phyloP scores from a whole-genome alignment of 441 rosid genomes.

The Adansonia madagascariensis region DNA sequence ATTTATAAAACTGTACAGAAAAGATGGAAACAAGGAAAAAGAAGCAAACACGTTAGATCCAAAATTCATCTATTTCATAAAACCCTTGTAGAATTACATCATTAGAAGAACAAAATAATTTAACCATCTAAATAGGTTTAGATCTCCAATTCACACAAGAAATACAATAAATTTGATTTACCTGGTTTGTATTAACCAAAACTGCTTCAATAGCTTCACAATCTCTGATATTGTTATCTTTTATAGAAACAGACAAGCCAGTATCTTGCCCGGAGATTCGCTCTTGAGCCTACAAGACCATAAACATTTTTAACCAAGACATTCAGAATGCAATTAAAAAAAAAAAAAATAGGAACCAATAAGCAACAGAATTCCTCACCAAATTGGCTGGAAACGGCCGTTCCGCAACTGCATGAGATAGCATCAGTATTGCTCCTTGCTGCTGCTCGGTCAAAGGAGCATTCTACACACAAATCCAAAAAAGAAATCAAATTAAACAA shows the following conservation, averaged over 20 bases:
- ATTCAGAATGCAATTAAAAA: conserved; percentile 3
- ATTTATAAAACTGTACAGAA: conserved; percentile 77
- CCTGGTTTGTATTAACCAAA: conserved; percentile 90
- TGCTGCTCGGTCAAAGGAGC: conserved; percentile 91
- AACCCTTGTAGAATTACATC: not conserved
- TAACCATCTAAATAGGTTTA: not conserved
- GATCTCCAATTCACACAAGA: conserved; percentile 20
- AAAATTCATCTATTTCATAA: conserved; percentile 10
- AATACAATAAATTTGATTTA: conserved; percentile 16
- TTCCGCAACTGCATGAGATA: conserved; percentile 79
- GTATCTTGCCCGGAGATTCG: conserved; percentile 56
- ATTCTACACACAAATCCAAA: conserved; percentile 47
- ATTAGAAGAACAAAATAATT: not conserved
- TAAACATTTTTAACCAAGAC: conserved; percentile 21
- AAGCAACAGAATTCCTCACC: conserved; percentile 44
- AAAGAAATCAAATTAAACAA: not conserved
- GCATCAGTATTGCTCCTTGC: conserved; percentile 66
- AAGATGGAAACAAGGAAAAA: conserved; percentile 15
- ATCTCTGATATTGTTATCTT: conserved; percentile 55
- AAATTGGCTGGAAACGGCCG: conserved; percentile 78
- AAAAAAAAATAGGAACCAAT: not conserved
- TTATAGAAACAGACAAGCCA: conserved; percentile 56
- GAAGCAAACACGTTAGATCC: not conserved
- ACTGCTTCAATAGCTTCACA: conserved; percentile 77
- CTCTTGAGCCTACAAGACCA: conserved; percentile 60